A percentile compares a stretch with the other conserved stretches of the same genome.
Conservation (phyloP, 2,329 filamentous ascomycete genomes). For the Orbilia quercus region DNA sequence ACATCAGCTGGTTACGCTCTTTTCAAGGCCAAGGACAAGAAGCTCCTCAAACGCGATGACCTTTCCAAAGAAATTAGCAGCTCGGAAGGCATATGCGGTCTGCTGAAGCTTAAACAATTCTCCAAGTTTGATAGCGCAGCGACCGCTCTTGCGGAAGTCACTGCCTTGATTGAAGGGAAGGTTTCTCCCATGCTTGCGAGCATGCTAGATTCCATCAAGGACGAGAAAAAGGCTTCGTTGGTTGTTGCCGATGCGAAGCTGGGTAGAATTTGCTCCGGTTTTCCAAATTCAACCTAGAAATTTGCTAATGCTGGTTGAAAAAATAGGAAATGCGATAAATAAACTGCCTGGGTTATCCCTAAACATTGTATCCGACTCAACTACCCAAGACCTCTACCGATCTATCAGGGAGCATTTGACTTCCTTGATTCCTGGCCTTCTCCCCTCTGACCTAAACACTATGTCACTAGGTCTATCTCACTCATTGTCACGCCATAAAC, state of each 20-base stretch:
- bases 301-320: not conserved
- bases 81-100: constrained; percentile 82
- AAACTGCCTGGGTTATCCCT: constrained; percentile 80
- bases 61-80: constrained; percentile 78
- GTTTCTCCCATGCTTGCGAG: constrained; percentile 85
- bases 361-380: constrained; percentile 84
- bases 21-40: constrained; percentile 99
- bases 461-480: constrained; percentile 97
- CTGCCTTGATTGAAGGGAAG: constrained; percentile 89
- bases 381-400: constrained; percentile 89
- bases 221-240: constrained; percentile 96
- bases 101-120: constrained; percentile 97
- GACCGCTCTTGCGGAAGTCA: constrained; percentile 88
- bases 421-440: constrained; percentile 87
- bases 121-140: constrained; percentile 96
- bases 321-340: constrained; percentile 80
- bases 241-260: constrained; percentile 95
- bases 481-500: constrained; percentile 94
- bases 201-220: constrained; percentile 89
- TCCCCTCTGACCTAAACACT: constrained; percentile 85
- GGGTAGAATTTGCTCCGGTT: constrained; percentile 64
- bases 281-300: not conserved
- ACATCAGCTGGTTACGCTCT: constrained; percentile 97
- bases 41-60: constrained; percentile 89
- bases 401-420: constrained; percentile 91